Base-by-base conservation (phyloP, 2,329 filamentous ascomycete genomes). In the Elsinoe arachidis region DNA sequence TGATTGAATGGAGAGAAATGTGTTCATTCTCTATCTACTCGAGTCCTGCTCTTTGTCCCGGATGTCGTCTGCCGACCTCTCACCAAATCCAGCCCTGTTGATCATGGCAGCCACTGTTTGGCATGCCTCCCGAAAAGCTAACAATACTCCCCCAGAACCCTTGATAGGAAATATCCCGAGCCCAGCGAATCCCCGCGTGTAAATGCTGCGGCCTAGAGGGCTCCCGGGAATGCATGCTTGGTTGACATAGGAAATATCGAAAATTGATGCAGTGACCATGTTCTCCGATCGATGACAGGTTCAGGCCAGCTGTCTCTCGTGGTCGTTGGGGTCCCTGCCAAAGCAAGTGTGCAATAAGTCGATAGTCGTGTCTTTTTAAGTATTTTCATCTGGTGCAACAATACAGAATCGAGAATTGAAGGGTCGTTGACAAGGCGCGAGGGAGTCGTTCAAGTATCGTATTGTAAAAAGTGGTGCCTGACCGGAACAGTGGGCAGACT, bases 401-500 rank as follows among this genome's bases (percentile, higher is more conserved):
- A 53, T 53, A 53, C 49, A 53, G 7, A 53, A 38, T 39, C 49
- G 46, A 51, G 49, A 53, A 53, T 33, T 39, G 49, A 53, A 53
- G 49, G 15, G 19, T 53, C 49, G 19, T 53, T 53, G 49, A 35
- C 10, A 35, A 15, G 49, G 33, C 34, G 34, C 26, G 49, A 21
- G 34, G 14, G 33, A 19, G 41, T 46, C 15, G 41, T 46, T 19
- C 17, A n/a, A 26, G 7, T 15, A 19, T 38, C 10, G 33, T 53
- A 34, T 37, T 14, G 30, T 53, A 26, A 23, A 39, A n/a, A 39
- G 41, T 23, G 41, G 41, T 26, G 21, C 19, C 21, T 26, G 19
- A 26, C 41, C 10, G 41, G 19, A 46, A 30, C 17, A 46, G 41
- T 46, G 12, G 37, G 37, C 19, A 46, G 17, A 46, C 41, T 46